Percentiles rank a stretch among this genome's conserved stretches.
These are phyloP conservation scores for Phytophthora vignae DNA, from an alignment of 352 stramenopile species.

Conservation along the genomic window DNA sequence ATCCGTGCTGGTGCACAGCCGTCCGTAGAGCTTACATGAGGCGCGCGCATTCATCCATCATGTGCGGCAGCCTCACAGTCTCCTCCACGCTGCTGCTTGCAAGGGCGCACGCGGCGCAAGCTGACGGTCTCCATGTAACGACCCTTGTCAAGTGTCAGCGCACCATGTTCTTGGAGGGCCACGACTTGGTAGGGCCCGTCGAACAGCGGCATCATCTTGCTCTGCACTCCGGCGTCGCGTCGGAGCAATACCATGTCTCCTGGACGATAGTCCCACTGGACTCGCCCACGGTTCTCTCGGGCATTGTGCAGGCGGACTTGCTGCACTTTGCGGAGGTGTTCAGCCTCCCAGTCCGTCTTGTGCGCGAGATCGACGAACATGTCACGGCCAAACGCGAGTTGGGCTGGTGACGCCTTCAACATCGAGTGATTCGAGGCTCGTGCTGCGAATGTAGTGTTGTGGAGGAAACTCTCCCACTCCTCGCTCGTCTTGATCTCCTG, in stretches of 20 bases:
- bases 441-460: constrained; percentile 8
- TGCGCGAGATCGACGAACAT: not conserved
- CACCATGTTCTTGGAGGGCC: too few species aligned
- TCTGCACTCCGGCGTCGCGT: too few species aligned
- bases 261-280: not conserved
- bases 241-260: not conserved
- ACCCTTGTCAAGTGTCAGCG: too few species aligned
- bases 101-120: too few species aligned
- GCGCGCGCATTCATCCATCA: too few species aligned
- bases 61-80: not conserved
- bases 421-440: not conserved
- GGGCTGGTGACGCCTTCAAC: not conserved
- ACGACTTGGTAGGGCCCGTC: too few species aligned
- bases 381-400: constrained; percentile 7
- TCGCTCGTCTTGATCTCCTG: not conserved
- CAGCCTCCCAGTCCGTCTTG: not conserved
- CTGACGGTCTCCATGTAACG: too few species aligned
- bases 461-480: constrained; percentile 11
- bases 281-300: not conserved
- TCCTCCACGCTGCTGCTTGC: too few species aligned
- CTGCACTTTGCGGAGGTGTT: not conserved
- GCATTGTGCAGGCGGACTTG: not conserved
- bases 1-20: not conserved
- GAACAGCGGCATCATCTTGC: too few species aligned
- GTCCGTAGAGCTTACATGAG: not conserved